These are phyloP conservation scores for Petasospora fabianii DNA, from an alignment of 1,139 yeast genomes.

Conservation along the genomic window DNA sequence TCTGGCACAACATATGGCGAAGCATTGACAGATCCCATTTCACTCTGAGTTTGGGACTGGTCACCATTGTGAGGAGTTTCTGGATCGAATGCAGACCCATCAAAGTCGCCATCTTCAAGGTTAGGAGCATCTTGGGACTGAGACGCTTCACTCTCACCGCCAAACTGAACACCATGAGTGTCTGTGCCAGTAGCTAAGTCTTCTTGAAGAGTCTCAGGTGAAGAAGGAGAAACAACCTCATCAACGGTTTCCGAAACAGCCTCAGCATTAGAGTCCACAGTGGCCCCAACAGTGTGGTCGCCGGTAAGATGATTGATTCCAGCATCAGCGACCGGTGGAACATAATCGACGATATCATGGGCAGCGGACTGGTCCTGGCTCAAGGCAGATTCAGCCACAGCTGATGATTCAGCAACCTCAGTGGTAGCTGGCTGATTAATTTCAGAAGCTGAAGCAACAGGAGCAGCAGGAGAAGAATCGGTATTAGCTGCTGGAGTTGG, in stretches of 20 bases:
- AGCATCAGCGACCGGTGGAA: too few species aligned
- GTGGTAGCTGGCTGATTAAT: neutral
- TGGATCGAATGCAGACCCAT: neutral
- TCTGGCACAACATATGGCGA: constrained; percentile 17
- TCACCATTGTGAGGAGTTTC: constrained; percentile 4
- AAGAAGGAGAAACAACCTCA: too few species aligned
- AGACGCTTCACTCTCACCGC: neutral
- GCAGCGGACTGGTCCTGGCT: neutral
- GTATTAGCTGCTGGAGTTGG: neutral
- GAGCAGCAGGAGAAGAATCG: neutral
- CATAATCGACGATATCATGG: neutral
- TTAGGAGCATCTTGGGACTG: neutral
- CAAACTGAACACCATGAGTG: too few species aligned
- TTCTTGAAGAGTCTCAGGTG: too few species aligned
- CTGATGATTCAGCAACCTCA: constrained; percentile 6
- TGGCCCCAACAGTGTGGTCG: neutral
- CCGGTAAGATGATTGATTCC: too few species aligned
- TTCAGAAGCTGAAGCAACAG: neutral
- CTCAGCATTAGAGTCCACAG: neutral
- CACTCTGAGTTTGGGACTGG: constrained; percentile 15
- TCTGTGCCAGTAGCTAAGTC: too few species aligned
- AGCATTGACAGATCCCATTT: constrained; percentile 18
- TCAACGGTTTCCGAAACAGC: neutral
- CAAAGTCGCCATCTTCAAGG: neutral
- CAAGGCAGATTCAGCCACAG: constrained; percentile 8